These are phyloP conservation scores for Colletotrichum navitas DNA, from an alignment of 2,329 filamentous ascomycete species.

Conservation along the genomic window DNA sequence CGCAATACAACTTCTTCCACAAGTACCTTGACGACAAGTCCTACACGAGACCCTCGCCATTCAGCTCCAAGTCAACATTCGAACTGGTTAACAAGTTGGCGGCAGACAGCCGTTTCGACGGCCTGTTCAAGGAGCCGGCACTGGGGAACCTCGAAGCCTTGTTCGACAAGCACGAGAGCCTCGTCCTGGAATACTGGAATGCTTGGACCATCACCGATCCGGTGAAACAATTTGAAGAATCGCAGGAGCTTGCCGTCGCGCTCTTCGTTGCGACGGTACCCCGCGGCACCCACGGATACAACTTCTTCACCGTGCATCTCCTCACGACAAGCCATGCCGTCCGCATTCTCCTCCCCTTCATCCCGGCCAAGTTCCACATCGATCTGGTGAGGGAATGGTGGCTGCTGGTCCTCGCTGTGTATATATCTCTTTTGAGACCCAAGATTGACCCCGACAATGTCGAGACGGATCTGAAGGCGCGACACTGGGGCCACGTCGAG, in stretches of 20 bases:
- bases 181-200: conserved; percentile 90
- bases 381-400: conserved; percentile 88
- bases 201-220: conserved; percentile 82
- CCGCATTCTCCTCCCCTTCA: conserved; percentile 82
- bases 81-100: conserved; percentile 79
- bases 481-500: conserved; percentile 83
- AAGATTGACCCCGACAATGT: conserved; percentile 76
- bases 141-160: conserved; percentile 75
- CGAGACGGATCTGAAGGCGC: conserved; percentile 70
- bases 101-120: conserved; percentile 77
- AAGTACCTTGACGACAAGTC: conserved; percentile 78
- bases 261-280: conserved; percentile 72
- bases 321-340: conserved; percentile 90
- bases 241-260: conserved; percentile 71
- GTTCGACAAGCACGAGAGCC: conserved; percentile 76
- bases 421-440: conserved; percentile 81
- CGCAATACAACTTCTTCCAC: conserved; percentile 70
- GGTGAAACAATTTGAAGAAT: conserved; percentile 79
- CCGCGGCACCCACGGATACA: conserved; percentile 74
- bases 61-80: conserved; percentile 72
- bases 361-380: conserved; percentile 80
- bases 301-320: conserved; percentile 86
- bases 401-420: conserved; percentile 83
- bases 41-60: conserved; percentile 74
- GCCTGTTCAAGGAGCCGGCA: conserved; percentile 70